Base-by-base conservation (phyloP, 495 filamentous ascomycete genomes). In the Recurvomyces mirabilis region DNA sequence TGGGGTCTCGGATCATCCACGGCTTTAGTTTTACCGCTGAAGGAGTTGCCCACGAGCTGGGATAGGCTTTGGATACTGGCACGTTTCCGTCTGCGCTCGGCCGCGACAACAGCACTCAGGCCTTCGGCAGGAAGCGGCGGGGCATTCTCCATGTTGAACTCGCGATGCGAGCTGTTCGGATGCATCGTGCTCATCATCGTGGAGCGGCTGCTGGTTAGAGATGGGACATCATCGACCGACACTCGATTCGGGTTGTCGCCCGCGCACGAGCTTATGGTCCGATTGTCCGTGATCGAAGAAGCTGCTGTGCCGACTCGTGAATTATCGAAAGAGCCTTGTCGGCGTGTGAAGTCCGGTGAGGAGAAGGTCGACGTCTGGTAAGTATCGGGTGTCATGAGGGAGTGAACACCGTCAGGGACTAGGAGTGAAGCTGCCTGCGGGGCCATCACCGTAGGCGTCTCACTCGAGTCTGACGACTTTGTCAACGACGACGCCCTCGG, bases 201-300 rank as follows among this genome's bases (percentile, higher is more conserved):
- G 0, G 87, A 94, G 52, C 84, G 77, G 58, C 82, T 87, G 62
- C 82, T 88, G 14, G 81, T 87, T 22, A 94, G 63, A 23, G 87
- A 93, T 5, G 87, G 87, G 10, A 89, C 82, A 63, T 87, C 84
- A 44, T 93, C 87, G 18, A 86, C 72, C 5, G 87, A 93, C 15
- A 79, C 70, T 39, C 86, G 80, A 11, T 79, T 47, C 46, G 79
- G 75, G 12, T 75, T 75, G 5, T 81, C 77, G 25, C 75, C 73
- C 53, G 79, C 67, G 5, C 79, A 57, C 3, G 80, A 71, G 47
- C 75, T 66, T 65, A 79, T 67, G 57, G 67, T 72, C 18, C 75
- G 75, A 29, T 79, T 77, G 44, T 87, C 80, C 2, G 72, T 77
- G 51, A 79, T 69, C 1, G 81, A 84, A 2, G 81, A 84, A 17